phyloP scores from a whole-genome alignment of 2,329 filamentous ascomycete species.

The Claviceps sp. region DNA sequence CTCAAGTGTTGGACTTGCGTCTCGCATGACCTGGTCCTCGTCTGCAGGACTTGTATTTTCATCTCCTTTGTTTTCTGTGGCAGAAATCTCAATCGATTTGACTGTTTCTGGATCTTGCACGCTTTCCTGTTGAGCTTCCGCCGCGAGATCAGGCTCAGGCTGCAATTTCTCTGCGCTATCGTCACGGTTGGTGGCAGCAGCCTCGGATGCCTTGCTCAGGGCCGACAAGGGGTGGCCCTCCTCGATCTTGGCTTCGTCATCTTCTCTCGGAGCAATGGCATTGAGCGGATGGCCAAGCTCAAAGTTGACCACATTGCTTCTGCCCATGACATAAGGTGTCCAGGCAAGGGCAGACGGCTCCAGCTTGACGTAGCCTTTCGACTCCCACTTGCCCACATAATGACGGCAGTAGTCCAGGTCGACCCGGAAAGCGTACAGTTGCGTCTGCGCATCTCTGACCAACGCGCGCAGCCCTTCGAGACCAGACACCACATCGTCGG shows the following conservation, averaged over 20 bases:
- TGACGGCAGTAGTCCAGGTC: conserved; percentile 76
- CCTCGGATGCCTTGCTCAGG: not conserved
- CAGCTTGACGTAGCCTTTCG: conserved; percentile 75
- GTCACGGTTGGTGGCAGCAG: conserved; percentile 6
- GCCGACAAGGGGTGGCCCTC: conserved; percentile 13
- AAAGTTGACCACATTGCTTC: conserved; percentile 68
- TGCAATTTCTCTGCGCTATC: conserved; percentile 6
- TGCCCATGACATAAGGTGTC: conserved; percentile 96
- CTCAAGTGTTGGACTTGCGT: conserved; percentile 12
- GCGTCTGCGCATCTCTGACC: conserved; percentile 78
- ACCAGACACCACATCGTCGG: conserved; percentile 90
- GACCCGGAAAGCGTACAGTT: conserved; percentile 77
- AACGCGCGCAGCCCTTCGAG: conserved; percentile 82
- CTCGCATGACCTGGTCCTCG: conserved; percentile 15
- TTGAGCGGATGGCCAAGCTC: conserved; percentile 71
- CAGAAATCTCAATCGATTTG: conserved; percentile 17
- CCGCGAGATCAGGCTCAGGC: not conserved
- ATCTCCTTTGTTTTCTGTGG: conserved; percentile 18
- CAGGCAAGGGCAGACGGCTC: conserved; percentile 72
- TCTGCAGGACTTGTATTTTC: conserved; percentile 14
- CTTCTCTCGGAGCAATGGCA: conserved; percentile 77
- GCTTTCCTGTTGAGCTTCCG: not conserved
- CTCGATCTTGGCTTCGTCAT: conserved; percentile 39
- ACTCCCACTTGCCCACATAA: conserved; percentile 80
- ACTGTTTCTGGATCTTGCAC: conserved; percentile 13